A percentile compares a stretch with the other conserved stretches of the same genome.
phyloP scores from a whole-genome alignment of 108 stramenopile genomes.

The Aurantiochytrium sp. region DNA sequence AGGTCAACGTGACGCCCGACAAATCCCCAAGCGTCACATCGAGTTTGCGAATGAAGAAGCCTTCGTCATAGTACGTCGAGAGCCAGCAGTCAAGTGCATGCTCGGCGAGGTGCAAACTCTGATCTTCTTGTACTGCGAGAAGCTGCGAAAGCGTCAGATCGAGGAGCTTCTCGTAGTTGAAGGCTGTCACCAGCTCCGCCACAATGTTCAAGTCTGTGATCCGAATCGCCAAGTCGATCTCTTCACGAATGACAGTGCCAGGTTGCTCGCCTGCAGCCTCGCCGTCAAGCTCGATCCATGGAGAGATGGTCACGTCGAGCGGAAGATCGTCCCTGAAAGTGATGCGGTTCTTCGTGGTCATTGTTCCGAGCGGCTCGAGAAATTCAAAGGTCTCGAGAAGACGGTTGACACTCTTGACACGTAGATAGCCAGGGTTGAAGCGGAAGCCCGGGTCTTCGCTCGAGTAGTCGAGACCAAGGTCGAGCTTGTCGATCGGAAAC shows the following conservation, averaged over 20 bases:
- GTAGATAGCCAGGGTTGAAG: not conserved
- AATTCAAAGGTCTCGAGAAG: not conserved
- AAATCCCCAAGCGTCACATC: not conserved
- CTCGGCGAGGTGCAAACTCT: not conserved
- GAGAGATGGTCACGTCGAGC: not conserved
- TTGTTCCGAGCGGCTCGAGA: not conserved
- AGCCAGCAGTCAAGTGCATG: not conserved
- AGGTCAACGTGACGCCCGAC: not conserved
- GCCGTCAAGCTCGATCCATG: not conserved
- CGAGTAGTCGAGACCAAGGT: not conserved
- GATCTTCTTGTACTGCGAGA: not conserved
- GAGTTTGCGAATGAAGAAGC: not conserved
- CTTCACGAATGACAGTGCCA: not conserved
- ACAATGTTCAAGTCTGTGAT: not conserved
- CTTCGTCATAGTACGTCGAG: not conserved
- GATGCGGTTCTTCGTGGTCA: not conserved
- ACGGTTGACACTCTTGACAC: not conserved
- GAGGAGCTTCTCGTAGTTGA: not conserved
- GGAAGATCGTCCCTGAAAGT: not conserved
- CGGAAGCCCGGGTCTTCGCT: not conserved
- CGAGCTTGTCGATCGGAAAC: not conserved
- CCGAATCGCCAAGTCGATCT: not conserved
- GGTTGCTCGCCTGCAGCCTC: conserved; percentile 14
- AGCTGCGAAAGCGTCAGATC: not conserved
- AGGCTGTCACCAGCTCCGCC: not conserved